Evolutionary conservation across 1,139 yeast species (phyloP).

Genomic region (Zygosaccharomyces pseudobailii): DNA sequence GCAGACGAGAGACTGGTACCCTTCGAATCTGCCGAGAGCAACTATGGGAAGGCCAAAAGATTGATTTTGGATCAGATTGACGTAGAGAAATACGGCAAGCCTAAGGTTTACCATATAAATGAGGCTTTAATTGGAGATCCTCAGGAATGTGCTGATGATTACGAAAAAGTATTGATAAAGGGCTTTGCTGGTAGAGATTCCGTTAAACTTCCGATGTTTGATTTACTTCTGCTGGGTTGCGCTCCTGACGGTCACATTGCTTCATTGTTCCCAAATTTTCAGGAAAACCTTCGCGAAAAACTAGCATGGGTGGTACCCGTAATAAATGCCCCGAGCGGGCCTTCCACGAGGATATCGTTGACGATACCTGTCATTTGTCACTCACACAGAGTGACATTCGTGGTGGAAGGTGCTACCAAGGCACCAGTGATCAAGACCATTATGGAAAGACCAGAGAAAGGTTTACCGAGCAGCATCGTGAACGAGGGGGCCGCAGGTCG

Average conservation of each 20-base stretch:
- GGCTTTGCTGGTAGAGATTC: constrained; percentile 97
- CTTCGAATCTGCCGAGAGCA: constrained; percentile 74
- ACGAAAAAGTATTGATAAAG: constrained; percentile 77
- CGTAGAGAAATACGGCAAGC: constrained; percentile 46
- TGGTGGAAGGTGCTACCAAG: constrained; percentile 92
- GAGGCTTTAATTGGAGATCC: constrained; percentile 75
- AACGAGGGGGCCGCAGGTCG: constrained; percentile 96
- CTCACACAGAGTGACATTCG: constrained; percentile 87
- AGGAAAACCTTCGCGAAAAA: constrained; percentile 80
- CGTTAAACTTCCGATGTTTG: constrained; percentile 92
- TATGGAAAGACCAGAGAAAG: constrained; percentile 97
- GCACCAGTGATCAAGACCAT: constrained; percentile 90
- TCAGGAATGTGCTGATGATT: constrained; percentile 89
- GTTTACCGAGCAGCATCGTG: constrained; percentile 88
- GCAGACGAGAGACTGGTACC: constrained; percentile 97
- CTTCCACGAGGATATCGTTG: constrained; percentile 79
- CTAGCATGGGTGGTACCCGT: constrained; percentile 97
- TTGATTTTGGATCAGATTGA: constrained; percentile 67
- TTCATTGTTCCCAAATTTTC: constrained; percentile 82
- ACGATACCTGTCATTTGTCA: constrained; percentile 95
- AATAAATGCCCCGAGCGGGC: constrained; percentile 87
- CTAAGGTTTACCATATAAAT: constrained; percentile 78
- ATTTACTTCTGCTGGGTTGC: constrained; percentile 83
- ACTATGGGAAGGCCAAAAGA: constrained; percentile 83
- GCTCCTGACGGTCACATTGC: constrained; percentile 99